Base-by-base conservation (phyloP, 495 filamentous ascomycete genomes). In the Lasiosphaeriaceae sp. region DNA sequence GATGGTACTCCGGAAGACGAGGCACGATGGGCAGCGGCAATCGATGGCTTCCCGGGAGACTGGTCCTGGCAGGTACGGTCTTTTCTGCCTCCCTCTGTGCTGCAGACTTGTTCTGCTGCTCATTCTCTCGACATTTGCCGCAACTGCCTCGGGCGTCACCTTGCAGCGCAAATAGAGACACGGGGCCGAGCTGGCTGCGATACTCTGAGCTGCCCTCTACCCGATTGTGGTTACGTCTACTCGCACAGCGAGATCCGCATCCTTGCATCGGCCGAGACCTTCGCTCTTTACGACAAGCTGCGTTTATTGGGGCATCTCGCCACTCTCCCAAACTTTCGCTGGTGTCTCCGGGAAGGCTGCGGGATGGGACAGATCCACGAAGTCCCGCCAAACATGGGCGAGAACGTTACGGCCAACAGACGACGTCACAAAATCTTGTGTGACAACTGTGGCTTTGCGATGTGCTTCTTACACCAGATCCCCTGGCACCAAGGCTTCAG, bases 401-500 rank as follows among this genome's bases (percentile, higher is more conserved):
- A 61, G 29, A 55, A 63, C 8, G 14, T n/a, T 17, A 22, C 4
- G 20, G 9, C 12, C 43, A 20, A 47, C 44, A n/a, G 3, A n/a
- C 41, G 39, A 12, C 56, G 52, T 7, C 57, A 50, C 52, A 66
- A 61, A 22, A 69, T 78, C 57, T 44, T 35, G 16, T 79, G 76
- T 58, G 56, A 55, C 2, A 50, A 43, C 8, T 77, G 76, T 55
- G 64, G 65, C 21, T 74, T 65, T 54, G 62, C 62, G 19, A 66
- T 72, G 50, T 79, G 76, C 54, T 63, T 71, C 19, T 43, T 39
- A 0, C 71, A 76, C 58, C 62, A 71, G 31, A 54, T 58, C 41
- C 59, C 56, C 8, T 79, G 70, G 70, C 76, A 79, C 54, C 50
- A 60, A 19, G 71, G 66, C 41, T 65, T 66, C 55, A 72, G 66